phyloP scores from a whole-genome alignment of 805 yeast species.

The Candida coquimbonensis region DNA sequence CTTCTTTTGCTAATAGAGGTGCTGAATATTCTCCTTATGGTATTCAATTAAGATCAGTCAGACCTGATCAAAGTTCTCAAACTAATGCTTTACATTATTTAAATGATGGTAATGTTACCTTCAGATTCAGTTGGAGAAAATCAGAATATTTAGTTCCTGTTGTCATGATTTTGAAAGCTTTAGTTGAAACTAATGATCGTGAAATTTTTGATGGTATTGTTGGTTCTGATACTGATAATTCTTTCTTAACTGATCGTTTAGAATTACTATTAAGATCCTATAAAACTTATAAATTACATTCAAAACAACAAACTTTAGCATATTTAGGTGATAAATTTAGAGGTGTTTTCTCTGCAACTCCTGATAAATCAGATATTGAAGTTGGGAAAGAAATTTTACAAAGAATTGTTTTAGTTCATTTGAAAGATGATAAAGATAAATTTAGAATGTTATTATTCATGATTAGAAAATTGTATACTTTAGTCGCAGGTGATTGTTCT shows the following conservation, averaged over 20 bases:
- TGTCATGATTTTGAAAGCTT: conserved; percentile 84
- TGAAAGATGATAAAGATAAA: conserved; percentile 68
- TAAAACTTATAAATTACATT: conserved; percentile 70
- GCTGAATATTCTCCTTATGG: conserved; percentile 83
- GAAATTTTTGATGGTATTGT: conserved; percentile 95
- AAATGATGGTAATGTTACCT: conserved; percentile 92
- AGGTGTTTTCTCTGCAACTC: conserved; percentile 83
- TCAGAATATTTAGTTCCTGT: conserved; percentile 94
- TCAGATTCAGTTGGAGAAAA: conserved; percentile 95
- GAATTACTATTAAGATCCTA: conserved; percentile 86
- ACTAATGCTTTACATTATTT: conserved; percentile 95
- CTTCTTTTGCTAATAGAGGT: conserved; percentile 92
- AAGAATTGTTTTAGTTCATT: conserved; percentile 85
- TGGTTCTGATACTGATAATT: conserved; percentile 79
- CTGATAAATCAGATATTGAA: conserved; percentile 81
- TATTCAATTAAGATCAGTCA: conserved; percentile 87
- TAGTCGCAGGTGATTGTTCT: conserved; percentile 94
- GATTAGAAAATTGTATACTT: conserved; percentile 90
- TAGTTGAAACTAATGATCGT: conserved; percentile 85
- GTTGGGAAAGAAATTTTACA: conserved; percentile 82
- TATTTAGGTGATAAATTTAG: conserved; percentile 95
- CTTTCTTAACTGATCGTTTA: conserved; percentile 96
- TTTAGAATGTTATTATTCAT: conserved; percentile 83
- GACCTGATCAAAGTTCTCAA: conserved; percentile 97
- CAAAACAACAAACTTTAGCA: conserved; percentile 85